Percentiles rank a stretch among this genome's conserved stretches.
Conservation (phyloP, 2,329 filamentous ascomycete genomes). For the Sarocladium oryzae region DNA sequence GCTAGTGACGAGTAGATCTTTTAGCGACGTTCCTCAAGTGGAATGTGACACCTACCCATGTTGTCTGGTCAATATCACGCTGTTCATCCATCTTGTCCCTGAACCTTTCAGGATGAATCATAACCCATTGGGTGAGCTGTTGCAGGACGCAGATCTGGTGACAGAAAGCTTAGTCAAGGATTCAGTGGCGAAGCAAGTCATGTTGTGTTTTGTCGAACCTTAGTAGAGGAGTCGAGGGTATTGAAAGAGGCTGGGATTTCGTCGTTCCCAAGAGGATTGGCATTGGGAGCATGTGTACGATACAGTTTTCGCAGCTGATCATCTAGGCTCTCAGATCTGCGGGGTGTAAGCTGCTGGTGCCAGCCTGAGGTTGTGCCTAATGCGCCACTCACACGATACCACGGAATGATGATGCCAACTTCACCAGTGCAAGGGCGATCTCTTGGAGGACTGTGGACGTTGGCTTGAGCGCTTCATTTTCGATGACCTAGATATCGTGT, state of each 20-base stretch:
- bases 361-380: no score
- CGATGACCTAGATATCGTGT: constrained; percentile 59
- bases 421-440: constrained; percentile 80
- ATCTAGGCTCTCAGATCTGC: constrained; percentile 79
- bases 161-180: no score
- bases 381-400: constrained; percentile 73
- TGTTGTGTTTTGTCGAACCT: constrained; percentile 41
- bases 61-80: constrained; percentile 71
- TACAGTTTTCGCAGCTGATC: constrained; percentile 91
- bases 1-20: constrained; percentile 34
- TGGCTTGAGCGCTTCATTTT: constrained; percentile 79
- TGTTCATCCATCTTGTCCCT: constrained; percentile 80
- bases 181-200: neutral
- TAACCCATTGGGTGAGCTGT: constrained; percentile 82
- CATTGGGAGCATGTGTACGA: constrained; percentile 66
- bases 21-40: constrained; percentile 12
- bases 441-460: constrained; percentile 68
- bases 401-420: constrained; percentile 89
- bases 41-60: constrained; percentile 60
- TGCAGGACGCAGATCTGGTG: constrained; percentile 69
- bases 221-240: constrained; percentile 75
- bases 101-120: constrained; percentile 80
- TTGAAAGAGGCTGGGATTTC: constrained; percentile 68
- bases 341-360: constrained; percentile 16
- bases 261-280: constrained; percentile 79